A percentile compares a stretch with the other conserved stretches of the same genome.
phyloP scores from a whole-genome alignment of 352 stramenopile species.

The Aphanomyces cochlioides region DNA sequence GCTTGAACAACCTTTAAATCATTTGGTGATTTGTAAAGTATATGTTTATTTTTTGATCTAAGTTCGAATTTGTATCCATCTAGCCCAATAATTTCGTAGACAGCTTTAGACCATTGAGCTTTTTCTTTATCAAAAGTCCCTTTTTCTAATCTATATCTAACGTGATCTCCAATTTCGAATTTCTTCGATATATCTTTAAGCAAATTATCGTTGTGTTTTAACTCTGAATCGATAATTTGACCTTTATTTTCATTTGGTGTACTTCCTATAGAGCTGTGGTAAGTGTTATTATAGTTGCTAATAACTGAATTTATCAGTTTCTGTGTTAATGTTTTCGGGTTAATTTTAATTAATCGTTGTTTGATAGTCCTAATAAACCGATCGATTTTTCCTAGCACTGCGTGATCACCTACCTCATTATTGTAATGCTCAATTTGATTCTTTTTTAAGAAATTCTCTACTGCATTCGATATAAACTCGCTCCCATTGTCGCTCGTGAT shows the following conservation, averaged over 20 bases:
- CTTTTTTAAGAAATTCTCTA: constrained; percentile 29
- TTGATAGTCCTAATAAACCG: constrained; percentile 36
- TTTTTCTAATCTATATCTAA: not conserved
- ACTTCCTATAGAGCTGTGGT: constrained; percentile 12
- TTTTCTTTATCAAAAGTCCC: not conserved
- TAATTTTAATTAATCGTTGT: constrained; percentile 30
- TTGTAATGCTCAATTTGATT: constrained; percentile 33
- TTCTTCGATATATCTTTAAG: not conserved
- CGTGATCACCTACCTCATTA: constrained; percentile 31
- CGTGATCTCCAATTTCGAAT: not conserved
- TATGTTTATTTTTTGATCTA: not conserved
- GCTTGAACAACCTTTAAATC: not conserved
- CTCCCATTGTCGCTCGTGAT: constrained; percentile 36
- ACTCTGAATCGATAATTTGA: constrained; percentile 8
- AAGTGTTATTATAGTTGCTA: constrained; percentile 32
- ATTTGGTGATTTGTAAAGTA: not conserved
- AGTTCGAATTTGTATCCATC: not conserved
- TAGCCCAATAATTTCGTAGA: not conserved
- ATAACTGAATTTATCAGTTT: constrained; percentile 30
- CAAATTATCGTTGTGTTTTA: constrained; percentile 26
- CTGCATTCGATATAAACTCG: constrained; percentile 29
- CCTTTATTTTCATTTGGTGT: constrained; percentile 31
- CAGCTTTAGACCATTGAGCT: not conserved
- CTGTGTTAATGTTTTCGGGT: constrained; percentile 10
- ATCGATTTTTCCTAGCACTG: constrained; percentile 34